Conservation (phyloP, 768 basidiomycete species). For the Tulasnella sp. region DNA sequence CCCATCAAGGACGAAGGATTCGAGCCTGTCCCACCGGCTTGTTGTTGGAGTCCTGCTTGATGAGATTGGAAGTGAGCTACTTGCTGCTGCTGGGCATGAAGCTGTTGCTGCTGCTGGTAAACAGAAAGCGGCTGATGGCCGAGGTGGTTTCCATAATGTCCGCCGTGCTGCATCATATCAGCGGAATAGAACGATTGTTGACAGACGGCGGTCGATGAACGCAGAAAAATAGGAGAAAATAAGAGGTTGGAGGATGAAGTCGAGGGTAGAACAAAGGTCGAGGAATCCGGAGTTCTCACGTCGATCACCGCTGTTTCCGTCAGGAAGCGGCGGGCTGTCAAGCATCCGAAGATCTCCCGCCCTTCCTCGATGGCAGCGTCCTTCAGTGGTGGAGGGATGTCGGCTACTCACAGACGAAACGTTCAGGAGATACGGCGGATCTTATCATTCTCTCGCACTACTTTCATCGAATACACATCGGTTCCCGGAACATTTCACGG, state of each 20-base stretch:
- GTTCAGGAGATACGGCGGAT: too few relatives aligned
- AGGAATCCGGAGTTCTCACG: neutral
- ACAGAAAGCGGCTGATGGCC: slow-evolving; percentile 24
- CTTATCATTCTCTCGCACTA: too few relatives aligned
- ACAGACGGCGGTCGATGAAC: neutral
- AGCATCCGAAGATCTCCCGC: neutral
- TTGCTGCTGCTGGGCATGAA: slow-evolving; percentile 23
- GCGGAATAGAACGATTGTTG: neutral
- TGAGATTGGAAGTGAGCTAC: slow-evolving; percentile 28
- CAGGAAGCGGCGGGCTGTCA: neutral
- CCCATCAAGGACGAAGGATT: neutral
- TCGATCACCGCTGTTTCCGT: slow-evolving; percentile 8
- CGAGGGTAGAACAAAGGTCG: neutral
- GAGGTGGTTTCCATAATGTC: slow-evolving; percentile 26
- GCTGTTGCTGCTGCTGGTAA: slow-evolving; percentile 29
- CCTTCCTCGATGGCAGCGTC: neutral
- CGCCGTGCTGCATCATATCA: slow-evolving; percentile 18
- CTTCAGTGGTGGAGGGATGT: too few relatives aligned
- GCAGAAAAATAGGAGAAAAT: slow-evolving; percentile 9
- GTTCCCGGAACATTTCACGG: too few relatives aligned
- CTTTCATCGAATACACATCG: too few relatives aligned
- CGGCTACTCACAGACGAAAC: too few relatives aligned
- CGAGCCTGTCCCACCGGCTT: slow-evolving; percentile 5
- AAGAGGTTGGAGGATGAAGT: neutral
- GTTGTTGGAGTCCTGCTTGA: neutral